Base-by-base conservation (phyloP, 257 asterid species). In the Henckelia pumila region DNA sequence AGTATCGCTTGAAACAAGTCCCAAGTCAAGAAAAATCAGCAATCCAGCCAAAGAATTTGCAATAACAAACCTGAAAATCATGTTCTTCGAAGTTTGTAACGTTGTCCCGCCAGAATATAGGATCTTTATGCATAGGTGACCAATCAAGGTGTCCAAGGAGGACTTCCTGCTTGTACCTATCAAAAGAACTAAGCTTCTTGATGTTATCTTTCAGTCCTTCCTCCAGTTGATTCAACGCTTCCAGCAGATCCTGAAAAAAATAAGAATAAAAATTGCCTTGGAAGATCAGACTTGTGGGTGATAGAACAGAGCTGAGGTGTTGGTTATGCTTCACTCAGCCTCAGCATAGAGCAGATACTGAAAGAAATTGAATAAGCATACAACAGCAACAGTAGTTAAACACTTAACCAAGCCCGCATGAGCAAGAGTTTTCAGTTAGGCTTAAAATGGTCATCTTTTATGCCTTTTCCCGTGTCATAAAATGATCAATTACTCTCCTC, bases 111-210 rank as follows among this genome's bases (percentile, higher is more conserved):
- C 96, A 89, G 88, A 91, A 91, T 44, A 76, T 40, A 32, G 90
- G 89, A 82, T 89, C 96, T 72, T 87, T 88, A 80, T 91, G 98
- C 98, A 88, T 84, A 7, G 95, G 98, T 11, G 92, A 80, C 96
- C 98, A 91, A 79, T 91, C 93, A 73, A 91, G 95, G 78, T 80
- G 95, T 37, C 96, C 98, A 52, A 89, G 98, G 66, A 91, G 89
- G 70, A 88, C 85, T 81, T 91, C 96, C 80, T 87, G 95, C 82
- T 89, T 88, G 77, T 87, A 89, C 84, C 84, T 84, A 55, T 91
- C 96, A 14, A 82, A 88, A 64, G 95, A 89, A 81, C 96, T 91
- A 56, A 87, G 84, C 73, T 74, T 77, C 84, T 89, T 87, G 69
- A 89, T 89, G 85, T 77, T 87, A 64, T 74, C 88, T 63, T 82